Conservation (phyloP, 495 filamentous ascomycete species). For the Penicillium cinerascens region DNA sequence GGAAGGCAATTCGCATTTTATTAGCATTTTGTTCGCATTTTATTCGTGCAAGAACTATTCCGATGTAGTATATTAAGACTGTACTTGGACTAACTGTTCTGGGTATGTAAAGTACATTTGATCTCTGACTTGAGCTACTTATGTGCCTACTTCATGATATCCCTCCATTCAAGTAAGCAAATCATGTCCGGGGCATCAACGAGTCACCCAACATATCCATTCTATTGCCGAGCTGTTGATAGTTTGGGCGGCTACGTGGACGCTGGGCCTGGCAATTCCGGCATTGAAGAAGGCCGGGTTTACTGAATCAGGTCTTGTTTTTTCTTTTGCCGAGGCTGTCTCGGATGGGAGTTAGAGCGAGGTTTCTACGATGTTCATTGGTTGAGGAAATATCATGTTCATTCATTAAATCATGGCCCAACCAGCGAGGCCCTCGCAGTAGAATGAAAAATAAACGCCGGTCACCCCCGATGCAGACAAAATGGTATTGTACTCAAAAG, state of each 20-base stretch:
- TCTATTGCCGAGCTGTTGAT: too few relatives aligned
- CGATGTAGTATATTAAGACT: neutral
- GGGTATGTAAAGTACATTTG: neutral
- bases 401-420: slow-evolving; percentile 28
- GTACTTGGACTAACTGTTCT: neutral
- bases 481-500: slow-evolving; percentile 27
- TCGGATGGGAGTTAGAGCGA: too few relatives aligned
- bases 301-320: neutral
- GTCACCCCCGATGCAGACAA: slow-evolving; percentile 24
- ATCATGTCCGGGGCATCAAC: neutral
- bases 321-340: too few relatives aligned
- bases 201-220: neutral
- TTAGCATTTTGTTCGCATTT: too few relatives aligned
- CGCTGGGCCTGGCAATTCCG: too few relatives aligned
- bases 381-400: slow-evolving; percentile 5
- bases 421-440: slow-evolving; percentile 2
- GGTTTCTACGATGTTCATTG: neutral
- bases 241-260: too few relatives aligned
- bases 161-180: neutral
- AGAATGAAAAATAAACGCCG: slow-evolving; percentile 17
- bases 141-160: neutral
- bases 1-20: neutral
- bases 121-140: neutral
- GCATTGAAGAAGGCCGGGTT: too few relatives aligned
- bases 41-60: neutral